A percentile compares a stretch with the other conserved stretches of the same genome.
These are phyloP conservation scores for Linnemannia hyalina DNA, from an alignment of 192 early-diverging fungal species.

Conservation along the genomic window DNA sequence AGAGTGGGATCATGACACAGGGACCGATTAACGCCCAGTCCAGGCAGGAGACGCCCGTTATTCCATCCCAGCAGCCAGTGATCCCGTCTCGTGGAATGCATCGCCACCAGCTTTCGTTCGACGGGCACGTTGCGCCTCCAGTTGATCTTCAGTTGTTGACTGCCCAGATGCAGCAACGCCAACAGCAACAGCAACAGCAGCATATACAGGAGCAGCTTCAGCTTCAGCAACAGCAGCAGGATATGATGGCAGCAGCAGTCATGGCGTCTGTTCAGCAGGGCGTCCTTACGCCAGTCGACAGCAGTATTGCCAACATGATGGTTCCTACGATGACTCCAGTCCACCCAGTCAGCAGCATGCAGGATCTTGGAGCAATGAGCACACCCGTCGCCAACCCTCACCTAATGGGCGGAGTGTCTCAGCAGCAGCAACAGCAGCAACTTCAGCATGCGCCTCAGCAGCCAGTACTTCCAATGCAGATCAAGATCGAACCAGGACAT, in stretches of 20 bases:
- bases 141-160: conserved; percentile 42
- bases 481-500: background rate
- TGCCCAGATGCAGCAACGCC: conserved; percentile 41
- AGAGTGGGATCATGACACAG: conserved; percentile 16
- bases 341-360: background rate
- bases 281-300: conserved; percentile 21
- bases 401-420: background rate
- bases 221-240: conserved; percentile 27
- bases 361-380: conserved; percentile 4
- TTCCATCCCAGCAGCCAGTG: conserved; percentile 44
- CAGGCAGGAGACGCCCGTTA: conserved; percentile 29
- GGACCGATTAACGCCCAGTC: conserved; percentile 14
- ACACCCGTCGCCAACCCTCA: background rate
- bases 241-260: conserved; percentile 36
- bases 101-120: conserved; percentile 37
- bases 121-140: conserved; percentile 23
- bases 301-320: conserved; percentile 17
- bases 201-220: conserved; percentile 16
- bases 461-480: background rate
- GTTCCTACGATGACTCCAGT: conserved; percentile 12
- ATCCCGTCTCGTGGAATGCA: conserved; percentile 31
- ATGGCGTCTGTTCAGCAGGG: conserved; percentile 22
- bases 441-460: conserved; percentile 3
- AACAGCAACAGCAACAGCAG: conserved; percentile 21
- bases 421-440: conserved; percentile 25